These are phyloP conservation scores for Lentinus brumalis DNA, from an alignment of 768 basidiomycete species.

Conservation along the genomic window DNA sequence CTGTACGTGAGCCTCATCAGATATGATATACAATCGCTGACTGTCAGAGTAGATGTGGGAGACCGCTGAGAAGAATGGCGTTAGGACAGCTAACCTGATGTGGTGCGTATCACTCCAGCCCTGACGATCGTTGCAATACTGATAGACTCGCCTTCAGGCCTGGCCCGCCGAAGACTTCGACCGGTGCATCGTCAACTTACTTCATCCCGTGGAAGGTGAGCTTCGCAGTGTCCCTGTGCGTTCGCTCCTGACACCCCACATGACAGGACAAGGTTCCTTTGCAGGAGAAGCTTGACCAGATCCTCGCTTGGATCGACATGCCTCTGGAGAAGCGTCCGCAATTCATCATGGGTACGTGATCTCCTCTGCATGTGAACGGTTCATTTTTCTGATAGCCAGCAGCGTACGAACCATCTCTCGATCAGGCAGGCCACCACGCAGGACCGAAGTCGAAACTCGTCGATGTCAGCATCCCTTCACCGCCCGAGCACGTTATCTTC, in stretches of 20 bases:
- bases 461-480: slow-evolving; percentile 53
- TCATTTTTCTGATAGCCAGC: neutral
- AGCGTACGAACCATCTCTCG: slow-evolving; percentile 86
- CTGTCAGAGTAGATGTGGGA: slow-evolving; percentile 76
- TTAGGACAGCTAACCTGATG: slow-evolving; percentile 87
- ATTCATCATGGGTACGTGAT: slow-evolving; percentile 62
- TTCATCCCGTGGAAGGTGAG: slow-evolving; percentile 77
- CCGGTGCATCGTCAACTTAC: slow-evolving; percentile 69
- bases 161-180: slow-evolving; percentile 72
- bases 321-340: slow-evolving; percentile 72
- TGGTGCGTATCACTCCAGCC: slow-evolving; percentile 56
- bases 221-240: neutral
- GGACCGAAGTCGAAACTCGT: slow-evolving; percentile 71
- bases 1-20: slow-evolving; percentile 51
- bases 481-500: too few relatives aligned
- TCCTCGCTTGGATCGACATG: slow-evolving; percentile 83
- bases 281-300: slow-evolving; percentile 71
- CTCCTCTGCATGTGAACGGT: neutral
- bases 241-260: neutral
- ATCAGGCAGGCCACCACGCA: slow-evolving; percentile 78
- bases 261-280: slow-evolving; percentile 61
- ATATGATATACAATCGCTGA: neutral
- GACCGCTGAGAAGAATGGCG: slow-evolving; percentile 71
- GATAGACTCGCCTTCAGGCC: slow-evolving; percentile 54
- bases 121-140: too few relatives aligned